A percentile compares a stretch with the other conserved stretches of the same genome.
Evolutionary conservation across 805 yeast species (phyloP).

Genomic region (Spencermartinsiella europaea): DNA sequence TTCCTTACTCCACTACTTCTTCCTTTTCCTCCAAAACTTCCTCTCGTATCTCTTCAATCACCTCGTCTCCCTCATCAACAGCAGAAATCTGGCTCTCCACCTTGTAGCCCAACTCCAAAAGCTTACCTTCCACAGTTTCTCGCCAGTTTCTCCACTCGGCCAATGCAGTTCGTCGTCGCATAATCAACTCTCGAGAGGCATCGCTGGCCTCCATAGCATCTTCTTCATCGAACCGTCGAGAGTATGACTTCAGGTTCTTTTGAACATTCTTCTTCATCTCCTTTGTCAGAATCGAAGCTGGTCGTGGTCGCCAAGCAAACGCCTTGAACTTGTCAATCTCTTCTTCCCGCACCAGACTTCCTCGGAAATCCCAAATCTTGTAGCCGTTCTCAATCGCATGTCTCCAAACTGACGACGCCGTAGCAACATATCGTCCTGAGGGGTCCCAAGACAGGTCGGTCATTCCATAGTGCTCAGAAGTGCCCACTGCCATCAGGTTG

Average conservation of each 20-base stretch:
- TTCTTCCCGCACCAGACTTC: slow-evolving; percentile 71
- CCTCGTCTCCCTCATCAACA: slow-evolving; percentile 48
- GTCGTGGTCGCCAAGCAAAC: slow-evolving; percentile 97
- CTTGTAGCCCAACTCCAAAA: slow-evolving; percentile 42
- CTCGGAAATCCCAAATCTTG: slow-evolving; percentile 80
- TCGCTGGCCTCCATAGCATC: slow-evolving; percentile 96
- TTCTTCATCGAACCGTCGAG: slow-evolving; percentile 87
- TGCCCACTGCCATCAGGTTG: slow-evolving; percentile 55
- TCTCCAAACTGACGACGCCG: slow-evolving; percentile 82
- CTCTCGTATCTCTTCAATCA: slow-evolving; percentile 70
- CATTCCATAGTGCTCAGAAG: slow-evolving; percentile 67
- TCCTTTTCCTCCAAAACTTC: slow-evolving; percentile 47
- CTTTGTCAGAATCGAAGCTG: slow-evolving; percentile 65
- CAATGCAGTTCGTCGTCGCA: slow-evolving; percentile 73
- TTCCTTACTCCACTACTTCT: slow-evolving; percentile 30
- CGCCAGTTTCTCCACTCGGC: slow-evolving; percentile 87
- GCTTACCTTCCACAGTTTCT: slow-evolving; percentile 42
- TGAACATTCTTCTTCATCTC: slow-evolving; percentile 84
- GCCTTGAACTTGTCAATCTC: slow-evolving; percentile 77
- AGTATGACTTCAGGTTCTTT: slow-evolving; percentile 81
- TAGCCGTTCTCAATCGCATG: slow-evolving; percentile 87
- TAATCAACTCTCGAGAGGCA: slow-evolving; percentile 83
- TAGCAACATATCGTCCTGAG: slow-evolving; percentile 84
- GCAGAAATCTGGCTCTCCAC: slow-evolving; percentile 38
- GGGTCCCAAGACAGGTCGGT: slow-evolving; percentile 92